phyloP scores from a whole-genome alignment of 257 asterid species.

The Schizonepeta tenuifolia region DNA sequence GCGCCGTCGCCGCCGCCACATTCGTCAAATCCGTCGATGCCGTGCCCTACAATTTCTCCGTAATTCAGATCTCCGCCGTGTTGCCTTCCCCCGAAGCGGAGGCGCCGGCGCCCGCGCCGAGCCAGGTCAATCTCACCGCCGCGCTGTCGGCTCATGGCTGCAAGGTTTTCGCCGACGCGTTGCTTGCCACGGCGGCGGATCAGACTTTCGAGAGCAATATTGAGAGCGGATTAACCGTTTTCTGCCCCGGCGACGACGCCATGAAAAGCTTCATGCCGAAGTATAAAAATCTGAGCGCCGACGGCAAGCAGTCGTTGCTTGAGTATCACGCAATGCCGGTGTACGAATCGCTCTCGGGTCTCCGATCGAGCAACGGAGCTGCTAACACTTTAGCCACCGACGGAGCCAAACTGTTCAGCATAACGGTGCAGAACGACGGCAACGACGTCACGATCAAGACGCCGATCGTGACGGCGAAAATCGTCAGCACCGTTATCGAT shows the following conservation, averaged over 20 bases:
- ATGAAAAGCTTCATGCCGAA: slow-evolving; percentile 62
- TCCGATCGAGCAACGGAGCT: slow-evolving; percentile 55
- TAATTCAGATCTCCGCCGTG: slow-evolving; percentile 63
- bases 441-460: slow-evolving; percentile 54
- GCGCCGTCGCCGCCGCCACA: slow-evolving; percentile 37
- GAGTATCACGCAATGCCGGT: slow-evolving; percentile 67
- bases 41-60: slow-evolving; percentile 67
- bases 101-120: slow-evolving; percentile 73
- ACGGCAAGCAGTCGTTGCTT: slow-evolving; percentile 38
- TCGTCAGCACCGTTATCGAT: slow-evolving; percentile 53
- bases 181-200: slow-evolving; percentile 55
- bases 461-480: slow-evolving; percentile 54
- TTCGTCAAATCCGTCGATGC: slow-evolving; percentile 51
- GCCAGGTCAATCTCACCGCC: slow-evolving; percentile 53
- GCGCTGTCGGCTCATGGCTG: slow-evolving; percentile 75
- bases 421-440: slow-evolving; percentile 64
- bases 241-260: slow-evolving; percentile 78
- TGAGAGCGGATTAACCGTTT: slow-evolving; percentile 65
- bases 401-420: slow-evolving; percentile 50
- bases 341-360: slow-evolving; percentile 50
- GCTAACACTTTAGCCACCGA: slow-evolving; percentile 69
- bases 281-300: slow-evolving; percentile 52
- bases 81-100: slow-evolving; percentile 61
- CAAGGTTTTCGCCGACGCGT: slow-evolving; percentile 67
- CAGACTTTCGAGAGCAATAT: slow-evolving; percentile 49